Evolutionary conservation across 768 basidiomycete species (phyloP).

Genomic region (Phylloporus rhodoxanthus): DNA sequence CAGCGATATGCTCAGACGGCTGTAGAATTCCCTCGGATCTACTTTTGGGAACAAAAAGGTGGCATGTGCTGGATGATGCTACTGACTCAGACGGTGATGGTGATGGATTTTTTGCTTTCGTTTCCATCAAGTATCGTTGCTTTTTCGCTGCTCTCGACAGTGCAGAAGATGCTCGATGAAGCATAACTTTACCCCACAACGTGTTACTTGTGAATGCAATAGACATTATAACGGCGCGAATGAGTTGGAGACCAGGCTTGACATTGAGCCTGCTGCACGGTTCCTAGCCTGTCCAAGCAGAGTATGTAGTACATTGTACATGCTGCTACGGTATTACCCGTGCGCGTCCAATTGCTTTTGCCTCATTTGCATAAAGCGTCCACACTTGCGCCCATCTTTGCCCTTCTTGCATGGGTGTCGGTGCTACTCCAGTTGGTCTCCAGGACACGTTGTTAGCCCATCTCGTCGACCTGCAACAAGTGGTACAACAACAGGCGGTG

Average conservation of each 20-base stretch:
- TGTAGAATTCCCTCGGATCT: slow-evolving; percentile 6
- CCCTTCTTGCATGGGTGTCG: slow-evolving; percentile 46
- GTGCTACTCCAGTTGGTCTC: slow-evolving; percentile 31
- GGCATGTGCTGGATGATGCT: neutral
- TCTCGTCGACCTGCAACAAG: slow-evolving; percentile 57
- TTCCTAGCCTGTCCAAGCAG: no score
- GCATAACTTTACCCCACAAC: no score
- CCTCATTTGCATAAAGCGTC: no score
- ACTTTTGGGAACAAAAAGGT: neutral
- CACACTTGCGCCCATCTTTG: neutral
- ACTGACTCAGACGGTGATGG: no score
- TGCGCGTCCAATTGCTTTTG: no score
- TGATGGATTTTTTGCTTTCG: neutral
- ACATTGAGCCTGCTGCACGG: no score
- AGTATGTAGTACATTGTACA: no score
- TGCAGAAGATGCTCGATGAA: neutral
- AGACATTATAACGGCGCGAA: no score
- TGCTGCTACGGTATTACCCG: no score
- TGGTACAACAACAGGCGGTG: slow-evolving; percentile 77
- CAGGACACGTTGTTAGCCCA: slow-evolving; percentile 39
- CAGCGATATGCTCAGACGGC: slow-evolving; percentile 34
- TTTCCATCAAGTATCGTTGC: neutral
- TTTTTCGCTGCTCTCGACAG: neutral
- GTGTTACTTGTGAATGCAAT: no score
- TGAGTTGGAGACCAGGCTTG: no score